Percentiles rank a stretch among this genome's conserved stretches.
Conservation (phyloP, 2,329 filamentous ascomycete species). For the Ophiostoma triangulosporum region DNA sequence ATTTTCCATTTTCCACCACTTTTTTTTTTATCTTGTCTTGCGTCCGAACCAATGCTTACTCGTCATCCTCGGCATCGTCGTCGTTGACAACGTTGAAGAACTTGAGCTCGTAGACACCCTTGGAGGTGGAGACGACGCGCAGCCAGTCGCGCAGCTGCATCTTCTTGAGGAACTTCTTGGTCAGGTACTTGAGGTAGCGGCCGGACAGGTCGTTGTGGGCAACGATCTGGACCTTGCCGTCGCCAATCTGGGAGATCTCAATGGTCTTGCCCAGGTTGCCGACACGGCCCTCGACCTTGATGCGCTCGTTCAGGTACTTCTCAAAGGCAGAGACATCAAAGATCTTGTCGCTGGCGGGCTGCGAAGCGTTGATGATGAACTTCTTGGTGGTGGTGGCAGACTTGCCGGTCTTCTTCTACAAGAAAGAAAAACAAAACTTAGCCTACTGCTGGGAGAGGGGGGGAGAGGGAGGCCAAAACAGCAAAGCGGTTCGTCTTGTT, state of each 20-base stretch:
- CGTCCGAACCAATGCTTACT: conserved; percentile 44
- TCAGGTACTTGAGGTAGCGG: conserved; percentile 99
- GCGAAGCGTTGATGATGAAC: conserved; percentile 99
- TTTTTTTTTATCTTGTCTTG: background rate
- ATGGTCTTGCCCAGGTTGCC: conserved; percentile 95
- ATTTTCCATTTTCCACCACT: background rate
- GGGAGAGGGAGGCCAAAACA: conserved; percentile 47
- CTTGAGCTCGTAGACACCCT: conserved; percentile 98
- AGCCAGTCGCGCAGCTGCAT: conserved; percentile 99
- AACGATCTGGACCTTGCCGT: conserved; percentile 97
- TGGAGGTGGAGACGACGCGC: conserved; percentile 92
- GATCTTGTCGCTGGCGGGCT: conserved; percentile 99
- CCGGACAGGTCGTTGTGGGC: conserved; percentile 97
- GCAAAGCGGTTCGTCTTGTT: conserved; percentile 61
- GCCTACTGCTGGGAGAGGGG: conserved; percentile 66
- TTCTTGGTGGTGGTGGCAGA: conserved; percentile 69
- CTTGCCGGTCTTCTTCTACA: conserved; percentile 56
- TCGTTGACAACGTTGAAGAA: conserved; percentile 99
- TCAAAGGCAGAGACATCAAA: conserved; percentile 98
- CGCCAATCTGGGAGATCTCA: conserved; percentile 77
- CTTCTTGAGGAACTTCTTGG: conserved; percentile 99
- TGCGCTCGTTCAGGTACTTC: conserved; percentile 99
- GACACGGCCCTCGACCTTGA: conserved; percentile 98
- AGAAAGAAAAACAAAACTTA: conserved; percentile 46
- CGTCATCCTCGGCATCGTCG: conserved; percentile 94